phyloP scores from a whole-genome alignment of 352 stramenopile genomes.

The Discostella stelligera region DNA sequence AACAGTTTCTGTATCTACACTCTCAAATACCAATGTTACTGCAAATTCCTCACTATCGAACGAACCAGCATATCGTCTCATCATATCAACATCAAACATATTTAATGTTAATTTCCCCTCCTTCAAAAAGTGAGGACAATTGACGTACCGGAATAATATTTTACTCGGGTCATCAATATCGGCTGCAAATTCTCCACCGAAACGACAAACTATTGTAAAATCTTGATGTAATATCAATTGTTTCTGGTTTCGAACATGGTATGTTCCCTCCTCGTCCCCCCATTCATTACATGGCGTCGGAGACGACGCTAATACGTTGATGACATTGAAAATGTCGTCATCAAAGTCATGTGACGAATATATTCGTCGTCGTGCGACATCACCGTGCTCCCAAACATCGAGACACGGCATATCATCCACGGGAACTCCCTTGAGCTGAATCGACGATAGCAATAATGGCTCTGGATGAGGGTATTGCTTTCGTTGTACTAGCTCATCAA shows the following conservation, averaged over 20 bases:
- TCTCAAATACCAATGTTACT: constrained; percentile 73
- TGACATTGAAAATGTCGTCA: background rate
- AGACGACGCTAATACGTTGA: background rate
- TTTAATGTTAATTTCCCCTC: constrained; percentile 62
- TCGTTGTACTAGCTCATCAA: constrained; percentile 66
- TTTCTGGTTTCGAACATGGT: constrained; percentile 52
- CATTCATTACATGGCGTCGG: constrained; percentile 51
- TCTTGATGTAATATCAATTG: constrained; percentile 68
- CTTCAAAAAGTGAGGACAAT: constrained; percentile 73
- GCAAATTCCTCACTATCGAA: constrained; percentile 81
- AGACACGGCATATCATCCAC: constrained; percentile 84
- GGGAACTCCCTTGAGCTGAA: constrained; percentile 78
- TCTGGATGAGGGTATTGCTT: constrained; percentile 49
- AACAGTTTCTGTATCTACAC: constrained; percentile 4
- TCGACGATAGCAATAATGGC: constrained; percentile 68
- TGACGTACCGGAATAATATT: constrained; percentile 80
- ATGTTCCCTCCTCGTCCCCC: constrained; percentile 79
- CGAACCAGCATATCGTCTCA: constrained; percentile 66
- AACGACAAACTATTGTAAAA: constrained; percentile 82
- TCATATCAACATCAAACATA: constrained; percentile 78
- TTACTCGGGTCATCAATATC: constrained; percentile 70
- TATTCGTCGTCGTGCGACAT: constrained; percentile 46
- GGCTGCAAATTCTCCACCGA: constrained; percentile 73
- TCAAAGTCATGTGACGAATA: constrained; percentile 49
- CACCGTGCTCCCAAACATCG: constrained; percentile 79